Evolutionary conservation across 164 flowering plant species (phyloP).

Genomic region (Nymphaea thermarum): DNA sequence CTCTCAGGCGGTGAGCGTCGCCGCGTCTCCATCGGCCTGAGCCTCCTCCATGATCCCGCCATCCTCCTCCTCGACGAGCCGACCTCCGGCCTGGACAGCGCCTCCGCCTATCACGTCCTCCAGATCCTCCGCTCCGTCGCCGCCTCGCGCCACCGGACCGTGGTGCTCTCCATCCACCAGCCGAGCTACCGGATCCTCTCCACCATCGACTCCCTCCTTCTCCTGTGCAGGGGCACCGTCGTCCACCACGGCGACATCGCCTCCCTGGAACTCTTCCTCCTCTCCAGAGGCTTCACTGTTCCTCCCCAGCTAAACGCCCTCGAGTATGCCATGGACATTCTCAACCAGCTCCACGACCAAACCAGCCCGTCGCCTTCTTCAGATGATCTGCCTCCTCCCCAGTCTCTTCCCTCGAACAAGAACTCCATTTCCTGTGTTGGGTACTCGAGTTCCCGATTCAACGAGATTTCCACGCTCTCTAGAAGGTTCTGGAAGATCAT

Average conservation of each 20-base stretch:
- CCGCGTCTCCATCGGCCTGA: constrained; percentile 85
- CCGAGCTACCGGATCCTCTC: constrained; percentile 84
- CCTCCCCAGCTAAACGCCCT: constrained; percentile 87
- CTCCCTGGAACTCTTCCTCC: constrained; percentile 37
- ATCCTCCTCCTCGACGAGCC: constrained; percentile 88
- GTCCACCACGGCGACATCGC: constrained; percentile 64
- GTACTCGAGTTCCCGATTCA: constrained; percentile 47
- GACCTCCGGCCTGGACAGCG: constrained; percentile 85
- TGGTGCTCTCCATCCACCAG: constrained; percentile 82
- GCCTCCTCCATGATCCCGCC: constrained; percentile 77
- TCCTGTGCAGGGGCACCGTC: constrained; percentile 63
- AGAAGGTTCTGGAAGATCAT: constrained; percentile 77
- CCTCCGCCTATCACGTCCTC: constrained; percentile 69
- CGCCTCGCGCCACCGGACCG: constrained; percentile 39
- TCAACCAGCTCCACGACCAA: constrained; percentile 27
- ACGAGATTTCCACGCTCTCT: constrained; percentile 45
- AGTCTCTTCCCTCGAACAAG: constrained; percentile 4
- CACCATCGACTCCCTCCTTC: constrained; percentile 43
- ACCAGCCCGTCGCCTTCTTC: neutral
- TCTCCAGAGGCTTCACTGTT: constrained; percentile 46
- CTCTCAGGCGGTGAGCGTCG: constrained; percentile 87
- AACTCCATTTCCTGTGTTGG: constrained; percentile 9
- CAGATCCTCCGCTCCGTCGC: constrained; percentile 50
- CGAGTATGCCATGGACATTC: constrained; percentile 85
- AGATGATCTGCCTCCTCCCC: neutral